Conservation (phyloP, 495 filamentous ascomycete species). For the Aspergillus olivimuriae region DNA sequence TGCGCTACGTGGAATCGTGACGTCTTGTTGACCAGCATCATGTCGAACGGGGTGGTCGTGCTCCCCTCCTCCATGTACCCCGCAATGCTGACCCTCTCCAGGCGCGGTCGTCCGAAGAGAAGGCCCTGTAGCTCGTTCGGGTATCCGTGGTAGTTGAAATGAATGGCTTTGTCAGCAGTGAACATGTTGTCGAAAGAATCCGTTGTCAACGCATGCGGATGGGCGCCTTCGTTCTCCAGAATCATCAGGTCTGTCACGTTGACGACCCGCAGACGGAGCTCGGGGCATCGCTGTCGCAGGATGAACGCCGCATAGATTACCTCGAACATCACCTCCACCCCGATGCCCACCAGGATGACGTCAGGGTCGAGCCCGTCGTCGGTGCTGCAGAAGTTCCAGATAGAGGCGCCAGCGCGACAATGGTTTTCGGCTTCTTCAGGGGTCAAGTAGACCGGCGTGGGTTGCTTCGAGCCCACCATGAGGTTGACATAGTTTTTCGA, state of each 20-base stretch:
- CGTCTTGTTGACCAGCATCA: constrained; percentile 63
- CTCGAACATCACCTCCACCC: constrained; percentile 66
- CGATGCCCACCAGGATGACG: constrained; percentile 64
- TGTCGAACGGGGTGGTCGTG: constrained; percentile 69
- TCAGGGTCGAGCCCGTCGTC: constrained; percentile 55
- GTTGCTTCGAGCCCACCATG: constrained; percentile 70
- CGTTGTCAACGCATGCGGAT: constrained; percentile 55
- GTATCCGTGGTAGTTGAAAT: constrained; percentile 73
- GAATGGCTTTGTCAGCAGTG: constrained; percentile 50
- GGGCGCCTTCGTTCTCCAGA: constrained; percentile 49
- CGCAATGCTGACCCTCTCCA: constrained; percentile 49
- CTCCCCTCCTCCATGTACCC: constrained; percentile 66
- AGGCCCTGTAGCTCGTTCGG: constrained; percentile 55
- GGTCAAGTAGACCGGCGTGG: constrained; percentile 60
- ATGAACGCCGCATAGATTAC: constrained; percentile 58
- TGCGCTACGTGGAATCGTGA: constrained; percentile 58
- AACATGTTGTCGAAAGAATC: constrained; percentile 55
- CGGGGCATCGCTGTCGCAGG: constrained; percentile 45
- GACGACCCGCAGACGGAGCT: constrained; percentile 55
- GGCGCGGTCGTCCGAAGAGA: constrained; percentile 50
- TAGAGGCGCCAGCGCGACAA: constrained; percentile 55
- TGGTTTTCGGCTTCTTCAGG: constrained; percentile 60
- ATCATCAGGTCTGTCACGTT: constrained; percentile 75
- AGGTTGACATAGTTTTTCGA: constrained; percentile 66
- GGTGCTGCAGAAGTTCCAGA: constrained; percentile 61